Percentiles rank a stretch among this genome's conserved stretches.
Evolutionary conservation across 208 protist genomes (phyloP).

Genomic region (Crithidia fasciculata): DNA sequence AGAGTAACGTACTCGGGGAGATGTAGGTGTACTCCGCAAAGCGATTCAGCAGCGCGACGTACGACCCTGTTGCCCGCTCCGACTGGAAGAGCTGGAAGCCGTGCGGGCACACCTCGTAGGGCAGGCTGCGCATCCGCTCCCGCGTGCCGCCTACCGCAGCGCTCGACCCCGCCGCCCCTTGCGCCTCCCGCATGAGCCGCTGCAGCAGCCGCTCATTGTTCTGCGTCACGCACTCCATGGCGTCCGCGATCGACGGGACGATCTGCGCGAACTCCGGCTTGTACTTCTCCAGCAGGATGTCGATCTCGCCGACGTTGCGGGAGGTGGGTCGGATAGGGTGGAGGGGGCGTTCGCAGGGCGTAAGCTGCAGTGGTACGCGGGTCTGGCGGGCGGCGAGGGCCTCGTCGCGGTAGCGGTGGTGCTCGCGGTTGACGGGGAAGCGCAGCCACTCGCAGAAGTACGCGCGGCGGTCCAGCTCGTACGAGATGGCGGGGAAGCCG

Average conservation of each 20-base stretch:
- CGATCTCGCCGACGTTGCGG: constrained; percentile 59
- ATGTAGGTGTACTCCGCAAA: constrained; percentile 84
- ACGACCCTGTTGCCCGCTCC: constrained; percentile 26
- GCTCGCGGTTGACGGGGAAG: constrained; percentile 37
- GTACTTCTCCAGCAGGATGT: constrained; percentile 85
- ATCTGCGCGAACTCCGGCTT: constrained; percentile 82
- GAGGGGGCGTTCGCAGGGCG: constrained; percentile 75
- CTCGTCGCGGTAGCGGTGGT: constrained; percentile 36
- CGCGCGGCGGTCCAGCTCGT: constrained; percentile 38
- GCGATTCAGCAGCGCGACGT: constrained; percentile 37
- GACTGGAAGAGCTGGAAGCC: constrained; percentile 41
- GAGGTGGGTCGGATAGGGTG: constrained; percentile 15
- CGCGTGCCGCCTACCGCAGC: constrained; percentile 6
- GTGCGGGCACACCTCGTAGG: constrained; percentile 32
- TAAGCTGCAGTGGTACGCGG: constrained; percentile 58
- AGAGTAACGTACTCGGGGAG: constrained; percentile 77
- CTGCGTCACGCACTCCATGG: constrained; percentile 58
- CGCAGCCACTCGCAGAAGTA: constrained; percentile 56
- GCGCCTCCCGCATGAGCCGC: constrained; percentile 20
- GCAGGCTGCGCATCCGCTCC: constrained; percentile 25
- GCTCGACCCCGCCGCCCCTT: neutral
- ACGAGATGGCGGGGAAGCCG: constrained; percentile 33
- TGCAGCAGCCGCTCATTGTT: constrained; percentile 45
- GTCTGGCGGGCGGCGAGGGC: constrained; percentile 40
- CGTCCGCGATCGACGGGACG: constrained; percentile 70